These are phyloP conservation scores for Akanthomyces dipterigenus DNA, from an alignment of 2,329 filamentous ascomycete genomes.

Conservation along the genomic window DNA sequence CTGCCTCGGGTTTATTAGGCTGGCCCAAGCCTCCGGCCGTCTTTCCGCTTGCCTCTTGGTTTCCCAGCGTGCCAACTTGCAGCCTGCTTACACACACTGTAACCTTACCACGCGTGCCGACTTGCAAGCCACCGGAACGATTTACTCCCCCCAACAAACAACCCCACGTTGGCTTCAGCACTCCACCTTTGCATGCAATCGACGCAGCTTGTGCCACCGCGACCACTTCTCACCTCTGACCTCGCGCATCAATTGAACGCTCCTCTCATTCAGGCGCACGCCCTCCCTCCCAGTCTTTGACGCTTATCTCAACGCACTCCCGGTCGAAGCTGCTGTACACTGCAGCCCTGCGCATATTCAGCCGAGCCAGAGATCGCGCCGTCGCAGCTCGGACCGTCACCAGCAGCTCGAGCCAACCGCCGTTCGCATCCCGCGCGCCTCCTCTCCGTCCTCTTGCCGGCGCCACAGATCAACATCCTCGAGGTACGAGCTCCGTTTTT, in stretches of 20 bases:
- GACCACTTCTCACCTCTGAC: neutral
- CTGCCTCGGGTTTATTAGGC: neutral
- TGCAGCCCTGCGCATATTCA: slow-evolving; percentile 3
- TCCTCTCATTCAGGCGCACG: neutral
- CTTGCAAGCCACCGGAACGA: no score
- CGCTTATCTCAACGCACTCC: slow-evolving; percentile 5
- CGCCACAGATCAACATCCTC: neutral
- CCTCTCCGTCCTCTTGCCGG: neutral
- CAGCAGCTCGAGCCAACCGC: neutral
- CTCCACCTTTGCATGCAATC: slow-evolving; percentile 8
- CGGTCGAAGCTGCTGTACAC: neutral
- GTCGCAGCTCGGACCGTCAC: neutral
- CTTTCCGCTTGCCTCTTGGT: neutral
- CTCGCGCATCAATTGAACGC: slow-evolving; percentile 10
- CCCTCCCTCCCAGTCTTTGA: neutral
- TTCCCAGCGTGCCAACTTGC: no score
- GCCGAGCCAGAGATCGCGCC: neutral
- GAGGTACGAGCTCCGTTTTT: neutral
- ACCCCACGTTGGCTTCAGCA: slow-evolving; percentile 1
- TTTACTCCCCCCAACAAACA: neutral
- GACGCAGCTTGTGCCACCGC: neutral
- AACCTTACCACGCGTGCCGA: no score
- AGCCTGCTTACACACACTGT: no score
- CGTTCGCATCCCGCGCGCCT: neutral
- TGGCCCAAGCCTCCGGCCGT: no score